Evolutionary conservation across 2,329 filamentous ascomycete species (phyloP).

Genomic region (Ceratocystiopsis sp.): DNA sequence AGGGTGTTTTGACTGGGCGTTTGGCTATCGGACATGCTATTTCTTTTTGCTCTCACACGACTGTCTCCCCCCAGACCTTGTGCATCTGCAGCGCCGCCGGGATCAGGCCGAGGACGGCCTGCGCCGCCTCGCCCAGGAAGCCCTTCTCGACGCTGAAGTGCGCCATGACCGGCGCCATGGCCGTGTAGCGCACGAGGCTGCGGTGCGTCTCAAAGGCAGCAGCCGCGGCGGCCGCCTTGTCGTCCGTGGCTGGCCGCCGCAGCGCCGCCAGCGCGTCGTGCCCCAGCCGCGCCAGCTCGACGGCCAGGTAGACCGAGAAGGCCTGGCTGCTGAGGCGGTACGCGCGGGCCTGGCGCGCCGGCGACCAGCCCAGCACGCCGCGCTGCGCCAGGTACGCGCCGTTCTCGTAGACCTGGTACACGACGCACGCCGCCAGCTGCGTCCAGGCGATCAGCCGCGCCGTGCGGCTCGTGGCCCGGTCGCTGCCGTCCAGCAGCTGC

Average conservation of each 20-base stretch:
- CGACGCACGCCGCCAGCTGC: conserved; percentile 49
- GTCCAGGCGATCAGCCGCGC: conserved; percentile 40
- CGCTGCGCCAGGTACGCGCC: conserved; percentile 59
- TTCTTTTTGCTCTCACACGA: conserved; percentile 2
- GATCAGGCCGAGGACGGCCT: conserved; percentile 26
- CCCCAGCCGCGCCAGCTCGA: conserved; percentile 54
- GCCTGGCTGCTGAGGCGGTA: conserved; percentile 60
- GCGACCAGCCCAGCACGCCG: conserved; percentile 45
- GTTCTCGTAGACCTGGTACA: conserved; percentile 74
- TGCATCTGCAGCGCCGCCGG: conserved; percentile 28
- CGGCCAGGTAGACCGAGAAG: conserved; percentile 62
- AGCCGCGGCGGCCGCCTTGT: conserved; percentile 28
- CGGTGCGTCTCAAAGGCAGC: conserved; percentile 40
- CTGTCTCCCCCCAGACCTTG: conserved; percentile 26
- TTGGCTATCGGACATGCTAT: no score
- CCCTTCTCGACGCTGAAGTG: conserved; percentile 67
- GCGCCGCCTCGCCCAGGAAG: conserved; percentile 22
- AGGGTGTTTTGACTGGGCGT: background rate
- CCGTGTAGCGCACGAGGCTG: conserved; percentile 50
- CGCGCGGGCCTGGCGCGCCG: conserved; percentile 40
- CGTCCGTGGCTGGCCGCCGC: conserved; percentile 22
- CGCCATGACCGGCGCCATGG: conserved; percentile 67
- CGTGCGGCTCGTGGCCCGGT: conserved; percentile 22
- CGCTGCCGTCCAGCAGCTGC: conserved; percentile 9
- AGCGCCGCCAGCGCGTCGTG: conserved; percentile 24